Evolutionary conservation across 306 rosid species (phyloP), one percentile per base, ranked within the genome.

Genomic region (Rosa lucieae): DNA sequence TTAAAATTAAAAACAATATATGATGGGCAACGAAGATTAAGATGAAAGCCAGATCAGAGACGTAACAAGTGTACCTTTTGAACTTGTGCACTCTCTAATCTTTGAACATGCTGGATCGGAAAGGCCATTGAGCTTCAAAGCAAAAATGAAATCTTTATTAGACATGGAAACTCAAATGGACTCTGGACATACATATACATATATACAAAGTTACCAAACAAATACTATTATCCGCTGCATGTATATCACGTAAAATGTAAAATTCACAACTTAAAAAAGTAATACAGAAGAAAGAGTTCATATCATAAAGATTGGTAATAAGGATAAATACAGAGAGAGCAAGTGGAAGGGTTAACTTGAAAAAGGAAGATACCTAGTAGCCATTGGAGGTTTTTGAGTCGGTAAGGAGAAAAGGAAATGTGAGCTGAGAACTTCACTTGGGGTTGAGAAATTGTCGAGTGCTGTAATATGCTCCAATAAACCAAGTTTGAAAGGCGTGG

Each of bases 401-500:
- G 92, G 84, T 77, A 84, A 73, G 49, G 98, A 89, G 81, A 77
- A 86, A 10, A 93, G 85, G 69, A 95, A 89, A 79, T 87, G 87
- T 23, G 98, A 95, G 79, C 81, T 79, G 82, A 91, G 79, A 78
- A 86, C 82, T 46, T 84, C 82, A 72, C 78, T 72, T 49, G 88
- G 97, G 80, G 73, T 74, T 3, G 89, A 85, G 89, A 93, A 95
- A 81, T 88, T 85, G 10, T 86, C 75, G 26, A 86, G 93, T 42
- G 92, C 90, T 37, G 83, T 84, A 35, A 83, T 75, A 81, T 95
- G 99, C 56, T 85, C 88, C 76, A 26, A 76, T 95, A 90, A 93
- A 84, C 87, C 88, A 79, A 81, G 84, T 83, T 79, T 87, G 9
- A 92, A 90, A 78, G 73, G 77, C 32, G 58, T 76, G 42, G 53